Evolutionary conservation across 768 basidiomycete species (phyloP), one percentile per base, ranked within the genome.

Genomic region (Termitomyces sp.): DNA sequence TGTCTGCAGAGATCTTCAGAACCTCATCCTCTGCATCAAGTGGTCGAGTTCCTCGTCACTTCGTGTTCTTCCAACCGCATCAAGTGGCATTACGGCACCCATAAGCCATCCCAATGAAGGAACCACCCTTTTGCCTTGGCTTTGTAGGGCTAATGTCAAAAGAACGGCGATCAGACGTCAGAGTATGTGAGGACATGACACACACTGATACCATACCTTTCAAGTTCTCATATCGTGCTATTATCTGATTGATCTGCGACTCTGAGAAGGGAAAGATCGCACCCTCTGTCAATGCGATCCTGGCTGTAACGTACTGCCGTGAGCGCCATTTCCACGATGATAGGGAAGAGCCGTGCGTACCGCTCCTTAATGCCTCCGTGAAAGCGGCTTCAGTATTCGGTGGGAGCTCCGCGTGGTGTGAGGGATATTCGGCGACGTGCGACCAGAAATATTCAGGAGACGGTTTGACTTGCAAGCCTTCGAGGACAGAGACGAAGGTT

Each of bases 61-160:
- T 20, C 59, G 58, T 26, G 70, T 61, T 61, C 65, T 65, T 49
- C 49, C 64, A 20, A 72, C 62, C 27, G 72, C 70, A 47, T 77
- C 74, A 22, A 79, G 72, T 37, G 78, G 78, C 76, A 79, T 76
- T 9, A 77, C 73, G 33, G 68, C 71, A 36, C 78, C 78, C 57
- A 78, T 74, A 30, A 79, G 71, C 77, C 77, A 79, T 5, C 67
- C 72, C 8, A 79, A 64, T 14, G 67, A 62, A 3, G 76, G 68
- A 3, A 66, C 67, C 18, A 69, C 66, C 40, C 67, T 68, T 56
- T 61, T 65, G 22, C 74, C 76, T 53, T 71, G 61, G 2, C 60
- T 58, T 53, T 73, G 72, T 22, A 65, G 64, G 33, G 33, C 75
- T 78, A 6, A 5, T 14, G 51, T 53, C 39, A 55, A 48, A n/a